A percentile compares a stretch with the other conserved stretches of the same genome.
Evolutionary conservation across 768 basidiomycete species (phyloP).

Genomic region (Leccinum variicolor): DNA sequence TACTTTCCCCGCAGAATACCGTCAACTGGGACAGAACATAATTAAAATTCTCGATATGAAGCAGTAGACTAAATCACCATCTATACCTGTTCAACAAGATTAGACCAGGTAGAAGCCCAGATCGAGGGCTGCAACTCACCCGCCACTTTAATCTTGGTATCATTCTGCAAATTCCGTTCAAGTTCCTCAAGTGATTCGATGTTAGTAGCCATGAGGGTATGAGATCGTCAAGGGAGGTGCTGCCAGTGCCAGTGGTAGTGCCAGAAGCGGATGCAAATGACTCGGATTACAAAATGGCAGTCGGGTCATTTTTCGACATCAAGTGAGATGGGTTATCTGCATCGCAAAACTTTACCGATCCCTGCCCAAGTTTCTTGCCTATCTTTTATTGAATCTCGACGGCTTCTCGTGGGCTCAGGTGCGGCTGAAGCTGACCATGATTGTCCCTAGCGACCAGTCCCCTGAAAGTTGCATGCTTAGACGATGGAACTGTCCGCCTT

Average conservation of each 20-base stretch:
- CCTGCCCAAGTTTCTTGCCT: slow-evolving; percentile 55
- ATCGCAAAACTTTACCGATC: slow-evolving; percentile 32
- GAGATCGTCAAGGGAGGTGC: neutral
- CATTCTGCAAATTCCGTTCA: slow-evolving; percentile 46
- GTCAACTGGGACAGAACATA: slow-evolving; percentile 56
- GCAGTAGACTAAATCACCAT: slow-evolving; percentile 47
- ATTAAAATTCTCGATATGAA: slow-evolving; percentile 5
- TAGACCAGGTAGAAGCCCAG: neutral
- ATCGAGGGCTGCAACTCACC: slow-evolving; percentile 45
- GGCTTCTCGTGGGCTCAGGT: slow-evolving; percentile 66
- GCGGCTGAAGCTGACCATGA: slow-evolving; percentile 9
- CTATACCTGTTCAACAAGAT: slow-evolving; percentile 44
- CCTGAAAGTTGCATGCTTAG: slow-evolving; percentile 31
- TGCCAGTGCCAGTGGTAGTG: too few species aligned
- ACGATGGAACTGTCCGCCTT: slow-evolving; percentile 67
- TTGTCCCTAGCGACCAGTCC: neutral
- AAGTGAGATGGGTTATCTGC: neutral
- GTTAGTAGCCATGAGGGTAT: slow-evolving; percentile 9
- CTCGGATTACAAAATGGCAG: too few species aligned
- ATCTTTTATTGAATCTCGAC: slow-evolving; percentile 44
- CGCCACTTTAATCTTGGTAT: slow-evolving; percentile 90
- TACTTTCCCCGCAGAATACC: slow-evolving; percentile 94
- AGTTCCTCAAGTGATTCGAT: slow-evolving; percentile 54
- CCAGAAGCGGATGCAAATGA: neutral
- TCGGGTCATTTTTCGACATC: neutral